These are phyloP conservation scores for Cajanus cajan DNA, from an alignment of 306 rosid genomes.

Conservation along the genomic window DNA sequence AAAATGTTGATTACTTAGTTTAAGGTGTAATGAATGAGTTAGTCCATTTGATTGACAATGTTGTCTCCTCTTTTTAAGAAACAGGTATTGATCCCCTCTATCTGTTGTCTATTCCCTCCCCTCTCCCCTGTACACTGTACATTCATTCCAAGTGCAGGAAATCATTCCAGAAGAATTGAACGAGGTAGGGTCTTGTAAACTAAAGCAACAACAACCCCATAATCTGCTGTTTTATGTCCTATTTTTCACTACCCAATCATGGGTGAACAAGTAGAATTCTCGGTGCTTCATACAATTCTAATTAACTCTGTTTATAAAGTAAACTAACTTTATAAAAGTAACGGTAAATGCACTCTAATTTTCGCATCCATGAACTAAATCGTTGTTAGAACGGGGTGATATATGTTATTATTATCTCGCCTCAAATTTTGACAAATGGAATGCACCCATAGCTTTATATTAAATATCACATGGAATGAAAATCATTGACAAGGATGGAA, in stretches of 20 bases:
- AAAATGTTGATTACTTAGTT: not conserved
- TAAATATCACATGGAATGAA: slow-evolving; percentile 40
- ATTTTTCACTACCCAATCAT: not conserved
- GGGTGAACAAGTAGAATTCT: no score
- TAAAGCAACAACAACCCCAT: slow-evolving; percentile 28
- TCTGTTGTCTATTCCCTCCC: slow-evolving; percentile 7
- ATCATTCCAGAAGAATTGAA: not conserved
- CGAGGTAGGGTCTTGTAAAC: slow-evolving; percentile 31
- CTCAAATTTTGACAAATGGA: slow-evolving; percentile 25
- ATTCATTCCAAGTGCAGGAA: slow-evolving; percentile 17
- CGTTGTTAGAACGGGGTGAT: no score
- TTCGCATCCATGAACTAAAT: not conserved
- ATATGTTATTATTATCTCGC: not conserved
- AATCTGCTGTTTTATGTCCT: slow-evolving; percentile 9
- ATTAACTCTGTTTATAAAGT: no score
- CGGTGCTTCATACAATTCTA: no score
- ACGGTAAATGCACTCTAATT: not conserved
- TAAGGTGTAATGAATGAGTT: slow-evolving; percentile 10
- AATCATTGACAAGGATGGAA: slow-evolving; percentile 39
- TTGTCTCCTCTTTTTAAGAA: slow-evolving; percentile 21
- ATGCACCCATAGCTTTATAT: not conserved
- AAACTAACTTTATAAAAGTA: no score
- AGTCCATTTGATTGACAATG: slow-evolving; percentile 27
- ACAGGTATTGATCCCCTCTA: not conserved
- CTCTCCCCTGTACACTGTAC: slow-evolving; percentile 28